Evolutionary conservation across 1,284 basidiomycete species (phyloP), one percentile per base, ranked within the genome.

Genomic region (Ustilago vetiveriae): DNA sequence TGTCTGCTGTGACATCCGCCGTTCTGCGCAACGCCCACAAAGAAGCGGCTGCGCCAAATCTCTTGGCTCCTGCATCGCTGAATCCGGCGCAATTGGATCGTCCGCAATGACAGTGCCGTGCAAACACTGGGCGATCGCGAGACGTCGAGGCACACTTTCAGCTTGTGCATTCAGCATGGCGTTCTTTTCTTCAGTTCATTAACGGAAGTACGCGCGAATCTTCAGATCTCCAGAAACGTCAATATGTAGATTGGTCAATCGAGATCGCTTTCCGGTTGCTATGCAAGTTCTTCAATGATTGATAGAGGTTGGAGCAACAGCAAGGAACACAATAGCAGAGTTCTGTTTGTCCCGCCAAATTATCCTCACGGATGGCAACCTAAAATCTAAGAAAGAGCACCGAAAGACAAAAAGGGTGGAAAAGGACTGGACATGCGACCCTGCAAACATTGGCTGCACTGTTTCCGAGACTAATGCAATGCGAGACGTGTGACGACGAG

Each of bases 331-430:
- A 10, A 2, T 1, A 6, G 26, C 26, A n/a, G 24, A 6, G 14
- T 36, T 52, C 44, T 59, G 50, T 59, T 52, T 59, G 57, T 48
- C 50, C 57, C 57, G 49, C 57, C 40, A 32, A 36, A 23, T 17
- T 38, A n/a, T n/a, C 33, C n/a, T 32, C 29, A 6, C 22, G 22
- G 29, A 32, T 48, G 37, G 22, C 46, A 40, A 17, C 19, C 6
- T 6, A 16, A 29, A 13, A 6, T 29, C 27, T 16, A 11, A 33
- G 6, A 16, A 24, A 6, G 32, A 8, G 7, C 8, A 35, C 9
- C 8, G n/a, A 9, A n/a, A 7, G 29, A 30, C 29, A 30, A n/a
- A n/a, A n/a, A n/a, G n/a, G n/a, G n/a, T n/a, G n/a, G n/a, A n/a
- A n/a, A n/a, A n/a, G n/a, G n/a, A 6, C 16, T n/a, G 9, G 32